These are phyloP conservation scores for Nepenthes mirabilis DNA, from an alignment of 148 eudicot genomes.

Conservation along the genomic window DNA sequence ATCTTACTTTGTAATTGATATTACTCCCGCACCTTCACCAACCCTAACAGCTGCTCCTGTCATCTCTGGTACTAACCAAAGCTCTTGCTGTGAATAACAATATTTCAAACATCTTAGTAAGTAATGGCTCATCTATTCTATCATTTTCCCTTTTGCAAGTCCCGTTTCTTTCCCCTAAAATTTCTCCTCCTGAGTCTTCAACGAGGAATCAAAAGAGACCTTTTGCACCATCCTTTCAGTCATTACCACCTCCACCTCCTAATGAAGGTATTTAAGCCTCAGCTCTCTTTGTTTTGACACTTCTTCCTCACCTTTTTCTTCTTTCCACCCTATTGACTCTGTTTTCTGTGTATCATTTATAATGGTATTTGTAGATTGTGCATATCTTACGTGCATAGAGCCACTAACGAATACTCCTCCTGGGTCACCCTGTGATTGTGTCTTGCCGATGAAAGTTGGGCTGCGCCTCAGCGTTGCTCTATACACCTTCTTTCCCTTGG, in stretches of 20 bases:
- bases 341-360: constrained; percentile 36
- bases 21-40: constrained; percentile 11
- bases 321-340: constrained; percentile 20
- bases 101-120: neutral
- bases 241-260: constrained; percentile 89
- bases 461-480: constrained; percentile 37
- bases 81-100: constrained; percentile 3
- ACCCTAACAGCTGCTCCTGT: neutral
- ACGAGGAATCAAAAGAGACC: constrained; percentile 35
- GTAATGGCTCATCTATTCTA: constrained; percentile 12
- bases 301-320: constrained; percentile 1
- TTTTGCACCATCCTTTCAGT: constrained; percentile 27
- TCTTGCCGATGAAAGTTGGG: constrained; percentile 73
- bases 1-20: constrained; percentile 13
- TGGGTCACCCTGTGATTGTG: constrained; percentile 81
- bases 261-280: constrained; percentile 36
- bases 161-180: constrained; percentile 18
- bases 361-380: constrained; percentile 42
- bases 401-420: constrained; percentile 74
- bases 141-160: constrained; percentile 31
- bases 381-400: constrained; percentile 48
- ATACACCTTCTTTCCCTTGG: constrained; percentile 75
- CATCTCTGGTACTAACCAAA: constrained; percentile 14
- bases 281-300: constrained; percentile 16
- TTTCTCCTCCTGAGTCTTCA: neutral